phyloP scores from a whole-genome alignment of 495 filamentous ascomycete genomes.

The Talaromyces wortmannii region DNA sequence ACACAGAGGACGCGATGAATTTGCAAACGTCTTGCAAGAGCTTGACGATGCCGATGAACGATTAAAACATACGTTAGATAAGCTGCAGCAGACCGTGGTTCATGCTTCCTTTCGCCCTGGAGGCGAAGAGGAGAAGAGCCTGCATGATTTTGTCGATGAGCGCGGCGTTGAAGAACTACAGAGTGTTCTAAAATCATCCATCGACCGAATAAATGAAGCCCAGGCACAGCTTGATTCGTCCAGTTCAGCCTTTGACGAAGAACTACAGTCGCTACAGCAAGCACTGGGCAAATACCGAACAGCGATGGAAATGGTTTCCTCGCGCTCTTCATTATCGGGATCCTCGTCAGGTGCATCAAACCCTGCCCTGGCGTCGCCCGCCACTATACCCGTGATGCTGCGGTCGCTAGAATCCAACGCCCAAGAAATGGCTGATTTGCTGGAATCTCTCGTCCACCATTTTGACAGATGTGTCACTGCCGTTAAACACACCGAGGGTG shows the following conservation, averaged over 20 bases:
- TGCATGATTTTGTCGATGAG: slow-evolving; percentile 91
- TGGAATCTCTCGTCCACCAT: slow-evolving; percentile 80
- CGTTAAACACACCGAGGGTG: slow-evolving; percentile 87
- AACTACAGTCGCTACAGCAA: slow-evolving; percentile 56
- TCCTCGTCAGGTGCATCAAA: slow-evolving; percentile 30
- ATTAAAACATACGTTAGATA: slow-evolving; percentile 63
- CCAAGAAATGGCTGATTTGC: slow-evolving; percentile 71
- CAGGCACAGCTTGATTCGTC: slow-evolving; percentile 46
- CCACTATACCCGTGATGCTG: slow-evolving; percentile 61
- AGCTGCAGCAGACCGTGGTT: slow-evolving; percentile 65
- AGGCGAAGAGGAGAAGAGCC: slow-evolving; percentile 57
- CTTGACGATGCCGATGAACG: slow-evolving; percentile 70
- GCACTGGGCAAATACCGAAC: slow-evolving; percentile 42
- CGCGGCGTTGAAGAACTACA: slow-evolving; percentile 64
- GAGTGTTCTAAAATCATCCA: slow-evolving; percentile 57
- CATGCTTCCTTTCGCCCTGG: slow-evolving; percentile 65
- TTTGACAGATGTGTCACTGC: slow-evolving; percentile 94
- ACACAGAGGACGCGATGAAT: slow-evolving; percentile 46
- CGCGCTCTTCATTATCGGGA: slow-evolving; percentile 25
- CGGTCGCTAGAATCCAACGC: slow-evolving; percentile 70
- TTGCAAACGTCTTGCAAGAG: slow-evolving; percentile 54
- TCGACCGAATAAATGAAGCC: slow-evolving; percentile 48
- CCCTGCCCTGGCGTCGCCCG: slow-evolving; percentile 28
- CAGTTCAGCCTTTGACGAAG: slow-evolving; percentile 42
- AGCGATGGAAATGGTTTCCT: slow-evolving; percentile 32